phyloP scores from a whole-genome alignment of 768 basidiomycete genomes.

The Baorangia bicolor region DNA sequence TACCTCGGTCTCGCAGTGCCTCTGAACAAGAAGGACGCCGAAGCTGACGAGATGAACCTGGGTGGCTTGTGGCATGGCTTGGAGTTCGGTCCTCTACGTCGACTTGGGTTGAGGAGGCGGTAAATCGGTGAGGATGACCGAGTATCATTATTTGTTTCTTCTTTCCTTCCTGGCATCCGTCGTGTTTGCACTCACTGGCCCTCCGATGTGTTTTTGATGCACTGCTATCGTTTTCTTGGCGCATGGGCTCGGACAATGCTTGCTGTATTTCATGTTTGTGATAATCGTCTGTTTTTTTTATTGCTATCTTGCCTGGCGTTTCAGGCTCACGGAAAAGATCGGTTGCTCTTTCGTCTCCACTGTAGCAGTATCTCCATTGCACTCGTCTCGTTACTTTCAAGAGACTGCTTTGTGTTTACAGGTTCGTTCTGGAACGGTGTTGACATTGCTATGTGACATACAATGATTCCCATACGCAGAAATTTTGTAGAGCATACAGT shows the following conservation, averaged over 20 bases:
- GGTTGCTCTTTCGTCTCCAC: neutral
- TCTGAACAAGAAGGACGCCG: neutral
- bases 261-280: neutral
- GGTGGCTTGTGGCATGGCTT: conserved; percentile 10
- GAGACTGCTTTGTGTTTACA: too few relatives aligned
- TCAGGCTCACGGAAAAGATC: neutral
- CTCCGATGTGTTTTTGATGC: neutral
- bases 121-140: neutral
- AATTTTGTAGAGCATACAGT: neutral
- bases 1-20: conserved; percentile 21
- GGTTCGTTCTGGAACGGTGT: neutral
- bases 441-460: neutral
- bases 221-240: conserved; percentile 4
- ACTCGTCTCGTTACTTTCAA: neutral
- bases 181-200: neutral
- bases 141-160: neutral
- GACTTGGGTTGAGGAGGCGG: conserved; percentile 8
- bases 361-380: conserved; percentile 6
- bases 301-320: neutral
- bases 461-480: neutral
- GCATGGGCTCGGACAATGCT: conserved; percentile 1
- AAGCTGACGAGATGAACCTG: conserved; percentile 33
- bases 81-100: conserved; percentile 6
- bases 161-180: neutral
- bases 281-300: neutral